Conservation (phyloP, 345 rosid genomes). For the Cardamine occulta region DNA sequence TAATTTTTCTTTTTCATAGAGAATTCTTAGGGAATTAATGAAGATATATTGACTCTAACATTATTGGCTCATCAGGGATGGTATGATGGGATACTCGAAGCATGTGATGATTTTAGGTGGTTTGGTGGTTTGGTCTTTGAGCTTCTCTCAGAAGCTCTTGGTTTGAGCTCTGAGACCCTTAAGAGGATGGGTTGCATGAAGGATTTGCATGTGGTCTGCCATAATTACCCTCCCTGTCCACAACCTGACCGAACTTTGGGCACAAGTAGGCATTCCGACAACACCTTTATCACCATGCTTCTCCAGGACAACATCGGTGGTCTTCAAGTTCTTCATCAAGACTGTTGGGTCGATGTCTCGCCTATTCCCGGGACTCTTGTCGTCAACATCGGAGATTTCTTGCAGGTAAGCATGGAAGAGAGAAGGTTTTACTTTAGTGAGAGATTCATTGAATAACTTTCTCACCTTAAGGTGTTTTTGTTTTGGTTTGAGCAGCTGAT, state of each 20-base stretch:
- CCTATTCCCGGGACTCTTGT: constrained; percentile 44
- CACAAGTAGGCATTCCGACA: constrained; percentile 42
- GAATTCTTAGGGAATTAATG: not conserved
- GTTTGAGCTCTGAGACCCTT: constrained; percentile 42
- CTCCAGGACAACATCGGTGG: constrained; percentile 60
- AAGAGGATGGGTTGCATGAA: constrained; percentile 43
- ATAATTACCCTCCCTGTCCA: constrained; percentile 58
- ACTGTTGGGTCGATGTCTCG: constrained; percentile 50
- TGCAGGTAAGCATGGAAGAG: constrained; percentile 38
- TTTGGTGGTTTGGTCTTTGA: constrained; percentile 41
- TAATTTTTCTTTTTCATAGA: not conserved
- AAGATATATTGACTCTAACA: not conserved
- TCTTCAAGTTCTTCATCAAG: constrained; percentile 51
- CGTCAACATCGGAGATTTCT: constrained; percentile 48
- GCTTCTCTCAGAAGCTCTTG: constrained; percentile 54
- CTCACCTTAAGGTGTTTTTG: not conserved
- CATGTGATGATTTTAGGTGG: constrained; percentile 45
- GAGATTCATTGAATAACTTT: not conserved
- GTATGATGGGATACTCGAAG: constrained; percentile 44
- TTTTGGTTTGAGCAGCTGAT: constrained; percentile 40
- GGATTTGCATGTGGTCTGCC: constrained; percentile 37
- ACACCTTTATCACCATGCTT: constrained; percentile 47
- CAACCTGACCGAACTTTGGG: constrained; percentile 52
- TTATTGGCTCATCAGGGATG: constrained; percentile 40
- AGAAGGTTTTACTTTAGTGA: not conserved